Conservation (phyloP, 2,329 filamentous ascomycete genomes). For the Trichoderma sp. region DNA sequence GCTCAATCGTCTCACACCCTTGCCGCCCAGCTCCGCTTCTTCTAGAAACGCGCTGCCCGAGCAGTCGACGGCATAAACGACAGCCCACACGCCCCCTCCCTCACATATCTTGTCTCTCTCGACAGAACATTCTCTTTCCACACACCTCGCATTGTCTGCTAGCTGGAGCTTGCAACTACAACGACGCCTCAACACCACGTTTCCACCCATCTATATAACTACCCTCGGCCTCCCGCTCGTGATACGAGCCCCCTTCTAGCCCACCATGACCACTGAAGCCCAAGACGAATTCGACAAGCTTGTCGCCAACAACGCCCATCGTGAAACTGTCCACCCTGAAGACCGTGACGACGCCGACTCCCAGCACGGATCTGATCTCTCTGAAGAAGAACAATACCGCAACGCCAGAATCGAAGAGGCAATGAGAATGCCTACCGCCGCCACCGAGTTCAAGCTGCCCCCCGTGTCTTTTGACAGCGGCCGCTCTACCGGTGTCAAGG, state of each 20-base stretch:
- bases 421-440: conserved; percentile 65
- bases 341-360: conserved; percentile 56
- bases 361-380: conserved; percentile 55
- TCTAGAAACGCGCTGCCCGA: conserved; percentile 37
- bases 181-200: conserved; percentile 5
- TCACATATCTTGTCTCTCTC: conserved; percentile 24
- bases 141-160: conserved; percentile 3
- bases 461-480: conserved; percentile 67
- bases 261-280: conserved; percentile 62
- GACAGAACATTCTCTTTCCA: conserved; percentile 24
- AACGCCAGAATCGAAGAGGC: conserved; percentile 62
- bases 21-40: conserved; percentile 39
- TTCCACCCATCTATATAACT: conserved; percentile 35
- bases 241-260: conserved; percentile 27
- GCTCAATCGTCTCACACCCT: conserved; percentile 32
- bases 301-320: conserved; percentile 58
- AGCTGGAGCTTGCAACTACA: conserved; percentile 24
- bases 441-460: conserved; percentile 61
- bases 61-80: conserved; percentile 34
- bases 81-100: conserved; percentile 33
- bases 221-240: conserved; percentile 28
- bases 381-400: conserved; percentile 60
- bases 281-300: conserved; percentile 70
- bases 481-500: conserved; percentile 79
- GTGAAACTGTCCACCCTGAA: conserved; percentile 59